Evolutionary conservation across 1,284 basidiomycete species (phyloP).

Genomic region (Marasmius oreades): DNA sequence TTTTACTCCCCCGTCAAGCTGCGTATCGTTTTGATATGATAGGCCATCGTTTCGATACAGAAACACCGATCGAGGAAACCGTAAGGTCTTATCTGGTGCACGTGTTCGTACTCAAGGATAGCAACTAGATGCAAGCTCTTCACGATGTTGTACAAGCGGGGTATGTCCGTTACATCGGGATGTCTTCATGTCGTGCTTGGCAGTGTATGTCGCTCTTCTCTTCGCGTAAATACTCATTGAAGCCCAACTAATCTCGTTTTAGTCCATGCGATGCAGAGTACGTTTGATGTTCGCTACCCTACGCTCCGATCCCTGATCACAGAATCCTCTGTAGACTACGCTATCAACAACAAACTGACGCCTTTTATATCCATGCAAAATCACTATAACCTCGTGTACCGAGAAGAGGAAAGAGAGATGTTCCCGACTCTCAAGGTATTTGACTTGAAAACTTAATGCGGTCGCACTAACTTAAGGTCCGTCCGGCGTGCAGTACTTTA

Average conservation of each 20-base stretch:
- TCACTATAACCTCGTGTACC: slow-evolving; percentile 52
- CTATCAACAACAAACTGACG: slow-evolving; percentile 51
- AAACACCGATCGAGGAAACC: slow-evolving; percentile 44
- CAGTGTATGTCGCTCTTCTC: slow-evolving; percentile 36
- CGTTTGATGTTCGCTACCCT: slow-evolving; percentile 8
- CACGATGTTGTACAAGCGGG: slow-evolving; percentile 64
- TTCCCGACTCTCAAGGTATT: slow-evolving; percentile 48
- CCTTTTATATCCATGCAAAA: slow-evolving; percentile 75
- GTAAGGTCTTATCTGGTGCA: slow-evolving; percentile 7
- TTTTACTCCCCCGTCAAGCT: neutral
- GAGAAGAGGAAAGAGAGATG: slow-evolving; percentile 73
- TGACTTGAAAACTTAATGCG: slow-evolving; percentile 13
- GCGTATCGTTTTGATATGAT: slow-evolving; percentile 7
- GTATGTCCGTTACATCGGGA: slow-evolving; percentile 66
- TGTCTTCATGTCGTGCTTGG: slow-evolving; percentile 48
- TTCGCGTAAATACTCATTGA: slow-evolving; percentile 1
- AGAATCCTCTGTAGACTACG: slow-evolving; percentile 32
- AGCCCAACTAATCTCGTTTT: slow-evolving; percentile 11
- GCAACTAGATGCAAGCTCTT: slow-evolving; percentile 59
- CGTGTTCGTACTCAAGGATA: slow-evolving; percentile 4
- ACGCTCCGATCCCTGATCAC: neutral
- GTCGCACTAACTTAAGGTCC: neutral
- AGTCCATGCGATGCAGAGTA: slow-evolving; percentile 51
- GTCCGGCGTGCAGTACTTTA: slow-evolving; percentile 25
- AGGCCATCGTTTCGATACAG: slow-evolving; percentile 57